Conservation (phyloP, 2,329 filamentous ascomycete species). For the Talaromyces atroroseus region DNA sequence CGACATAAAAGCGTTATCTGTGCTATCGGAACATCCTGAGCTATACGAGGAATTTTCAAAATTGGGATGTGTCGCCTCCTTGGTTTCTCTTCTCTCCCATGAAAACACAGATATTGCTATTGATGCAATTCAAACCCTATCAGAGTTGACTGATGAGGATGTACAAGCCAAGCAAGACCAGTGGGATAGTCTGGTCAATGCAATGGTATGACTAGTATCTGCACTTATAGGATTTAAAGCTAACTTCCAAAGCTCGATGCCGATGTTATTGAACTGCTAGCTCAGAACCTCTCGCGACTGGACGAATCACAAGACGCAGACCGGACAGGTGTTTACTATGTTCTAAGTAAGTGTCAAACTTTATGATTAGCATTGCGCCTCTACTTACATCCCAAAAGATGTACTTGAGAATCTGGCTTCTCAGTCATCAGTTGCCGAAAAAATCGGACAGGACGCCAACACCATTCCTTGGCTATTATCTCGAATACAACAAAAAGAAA, state of each 20-base stretch:
- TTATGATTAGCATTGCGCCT: too few species aligned
- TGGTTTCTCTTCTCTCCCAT: slow-evolving; percentile 80
- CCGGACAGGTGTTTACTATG: slow-evolving; percentile 78
- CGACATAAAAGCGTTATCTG: slow-evolving; percentile 78
- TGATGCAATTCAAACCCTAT: slow-evolving; percentile 79
- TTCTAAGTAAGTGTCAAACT: slow-evolving; percentile 48
- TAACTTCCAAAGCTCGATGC: slow-evolving; percentile 31
- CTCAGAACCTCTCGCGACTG: slow-evolving; percentile 64
- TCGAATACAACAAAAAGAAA: slow-evolving; percentile 66
- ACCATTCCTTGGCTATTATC: slow-evolving; percentile 72
- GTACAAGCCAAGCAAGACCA: slow-evolving; percentile 73
- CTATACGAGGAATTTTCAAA: slow-evolving; percentile 76
- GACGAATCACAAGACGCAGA: slow-evolving; percentile 70
- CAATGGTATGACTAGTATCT: slow-evolving; percentile 41
- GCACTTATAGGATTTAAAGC: neutral
- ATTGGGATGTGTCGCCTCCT: slow-evolving; percentile 63
- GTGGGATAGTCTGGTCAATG: slow-evolving; percentile 69
- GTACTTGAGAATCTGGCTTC: slow-evolving; percentile 84
- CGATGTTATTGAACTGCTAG: slow-evolving; percentile 38
- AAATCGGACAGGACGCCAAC: slow-evolving; percentile 62
- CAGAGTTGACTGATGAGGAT: slow-evolving; percentile 89
- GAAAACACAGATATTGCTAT: slow-evolving; percentile 98
- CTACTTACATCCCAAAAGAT: slow-evolving; percentile 28
- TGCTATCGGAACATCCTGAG: slow-evolving; percentile 79
- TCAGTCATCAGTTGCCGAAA: slow-evolving; percentile 61